Evolutionary conservation across 2,329 filamentous ascomycete species (phyloP), one percentile per base, ranked within the genome.

Genomic region (Colletotrichum lini): DNA sequence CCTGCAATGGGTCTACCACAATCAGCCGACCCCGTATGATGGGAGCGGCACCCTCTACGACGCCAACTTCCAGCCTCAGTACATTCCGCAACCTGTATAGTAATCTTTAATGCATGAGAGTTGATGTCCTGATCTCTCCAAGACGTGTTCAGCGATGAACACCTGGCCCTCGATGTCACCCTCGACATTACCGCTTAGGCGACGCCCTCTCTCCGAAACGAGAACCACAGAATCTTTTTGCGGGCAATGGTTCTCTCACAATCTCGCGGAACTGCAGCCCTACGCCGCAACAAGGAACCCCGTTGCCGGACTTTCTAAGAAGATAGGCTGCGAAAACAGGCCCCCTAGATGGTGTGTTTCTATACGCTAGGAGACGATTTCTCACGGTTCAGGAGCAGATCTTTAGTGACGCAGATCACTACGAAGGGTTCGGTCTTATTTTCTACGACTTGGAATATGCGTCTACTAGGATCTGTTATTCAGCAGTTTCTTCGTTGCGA

Each of bases 11-110:
- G 63, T 74, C 30, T 67, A 70, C 4, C 65, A 74, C 5, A 73
- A 73, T 1, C 74, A 76, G 4, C 69, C 79, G 30, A 85, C 82
- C 0, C 85, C 85, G 0, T 87, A 87, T 70, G 83, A 86, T 75
- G 84, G 84, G 0, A 84, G 79, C 50, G 84, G 84, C 1, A 79
- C 75, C 12, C 78, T 85, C 1, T 83, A 79, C 58, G 84, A 87
- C 74, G 84, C 82, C 0, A 81, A 79, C 58, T 76, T 80, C 56
- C 66, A 78, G 45, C 85, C 85, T 3, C 74, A 82, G 21, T 86
- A 86, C 75, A 79, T 78, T 40, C 70, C 74, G 2, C 82, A 82
- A 18, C 49, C 60, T 7, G 30, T 53, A 7, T 21, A 54, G 52
- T 9, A 42, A 5, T 21, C 6, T 35, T 47, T 8, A 38, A 38